Percentiles rank a stretch among this genome's conserved stretches.
phyloP scores from a whole-genome alignment of 148 eudicot genomes.

The Linanthus parryae region DNA sequence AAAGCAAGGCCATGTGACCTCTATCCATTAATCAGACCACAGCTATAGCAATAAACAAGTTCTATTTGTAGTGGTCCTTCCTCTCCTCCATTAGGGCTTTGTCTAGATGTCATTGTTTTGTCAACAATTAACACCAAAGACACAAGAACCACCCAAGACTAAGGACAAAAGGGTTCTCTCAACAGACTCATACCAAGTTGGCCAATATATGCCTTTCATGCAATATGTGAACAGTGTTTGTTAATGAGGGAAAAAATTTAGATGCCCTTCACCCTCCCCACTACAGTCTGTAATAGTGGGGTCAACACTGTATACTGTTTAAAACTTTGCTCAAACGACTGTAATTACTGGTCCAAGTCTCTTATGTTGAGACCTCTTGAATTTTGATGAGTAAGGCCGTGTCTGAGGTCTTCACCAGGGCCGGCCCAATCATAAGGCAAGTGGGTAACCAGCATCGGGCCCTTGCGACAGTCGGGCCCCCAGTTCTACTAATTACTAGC shows the following conservation, averaged over 20 bases:
- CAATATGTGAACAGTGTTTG: neutral
- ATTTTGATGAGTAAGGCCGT: too few relatives aligned
- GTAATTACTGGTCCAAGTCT: too few relatives aligned
- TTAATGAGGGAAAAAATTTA: neutral
- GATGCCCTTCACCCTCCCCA: neutral
- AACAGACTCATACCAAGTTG: conserved; percentile 16
- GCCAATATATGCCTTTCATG: conserved; percentile 11
- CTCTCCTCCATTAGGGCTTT: conserved; percentile 18
- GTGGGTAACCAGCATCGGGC: too few relatives aligned
- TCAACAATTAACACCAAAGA: conserved; percentile 12
- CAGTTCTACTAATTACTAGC: too few relatives aligned
- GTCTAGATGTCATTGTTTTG: conserved; percentile 19
- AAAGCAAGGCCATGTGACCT: conserved; percentile 34
- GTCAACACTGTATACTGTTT: too few relatives aligned
- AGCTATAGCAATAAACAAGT: conserved; percentile 2
- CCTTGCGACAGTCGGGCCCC: too few relatives aligned
- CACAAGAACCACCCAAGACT: conserved; percentile 28
- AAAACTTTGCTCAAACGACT: too few relatives aligned
- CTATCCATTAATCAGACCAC: conserved; percentile 14
- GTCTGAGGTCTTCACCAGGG: too few relatives aligned
- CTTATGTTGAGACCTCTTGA: too few relatives aligned
- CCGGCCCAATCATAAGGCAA: too few relatives aligned
- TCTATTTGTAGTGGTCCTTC: conserved; percentile 50
- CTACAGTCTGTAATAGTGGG: too few relatives aligned
- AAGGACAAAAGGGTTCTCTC: conserved; percentile 31